Evolutionary conservation across 495 filamentous ascomycete species (phyloP).

Genomic region (Talaromyces ruber): DNA sequence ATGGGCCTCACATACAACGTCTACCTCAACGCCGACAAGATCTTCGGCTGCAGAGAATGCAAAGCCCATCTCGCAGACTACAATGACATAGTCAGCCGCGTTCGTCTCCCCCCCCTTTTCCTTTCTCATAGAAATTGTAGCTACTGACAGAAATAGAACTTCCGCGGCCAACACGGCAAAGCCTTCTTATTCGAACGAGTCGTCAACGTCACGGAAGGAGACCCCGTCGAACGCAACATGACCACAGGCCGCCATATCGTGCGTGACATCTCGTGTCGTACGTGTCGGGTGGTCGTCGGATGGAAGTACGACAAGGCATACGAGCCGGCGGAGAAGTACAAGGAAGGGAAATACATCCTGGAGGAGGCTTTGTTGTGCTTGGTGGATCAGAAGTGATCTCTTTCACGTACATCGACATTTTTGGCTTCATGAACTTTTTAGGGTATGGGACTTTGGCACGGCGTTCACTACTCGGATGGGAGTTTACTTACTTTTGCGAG

Average conservation of each 20-base stretch:
- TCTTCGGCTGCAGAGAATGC: slow-evolving; percentile 94
- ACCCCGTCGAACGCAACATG: slow-evolving; percentile 91
- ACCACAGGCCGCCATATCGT: slow-evolving; percentile 95
- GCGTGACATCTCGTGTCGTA: slow-evolving; percentile 79
- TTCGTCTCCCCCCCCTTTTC: slow-evolving; percentile 36
- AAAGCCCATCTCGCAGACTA: slow-evolving; percentile 93
- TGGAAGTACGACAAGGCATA: slow-evolving; percentile 99
- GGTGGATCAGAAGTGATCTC: slow-evolving; percentile 41
- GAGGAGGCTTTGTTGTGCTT: slow-evolving; percentile 85
- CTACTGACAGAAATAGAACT: slow-evolving; percentile 56
- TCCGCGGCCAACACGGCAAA: slow-evolving; percentile 97
- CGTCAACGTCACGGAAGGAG: slow-evolving; percentile 76
- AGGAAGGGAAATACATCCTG: slow-evolving; percentile 96
- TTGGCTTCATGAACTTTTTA: neutral
- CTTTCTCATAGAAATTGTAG: slow-evolving; percentile 9
- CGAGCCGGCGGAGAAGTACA: slow-evolving; percentile 89
- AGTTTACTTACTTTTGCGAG: neutral
- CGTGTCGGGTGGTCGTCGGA: slow-evolving; percentile 86
- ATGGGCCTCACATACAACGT: slow-evolving; percentile 97
- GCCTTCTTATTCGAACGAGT: slow-evolving; percentile 93
- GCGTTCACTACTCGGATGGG: neutral
- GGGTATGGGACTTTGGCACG: neutral
- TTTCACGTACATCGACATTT: neutral
- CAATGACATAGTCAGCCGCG: slow-evolving; percentile 90
- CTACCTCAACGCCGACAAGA: slow-evolving; percentile 81